Evolutionary conservation across 208 protist species (phyloP).

Genomic region (Trypanosoma grayi): DNA sequence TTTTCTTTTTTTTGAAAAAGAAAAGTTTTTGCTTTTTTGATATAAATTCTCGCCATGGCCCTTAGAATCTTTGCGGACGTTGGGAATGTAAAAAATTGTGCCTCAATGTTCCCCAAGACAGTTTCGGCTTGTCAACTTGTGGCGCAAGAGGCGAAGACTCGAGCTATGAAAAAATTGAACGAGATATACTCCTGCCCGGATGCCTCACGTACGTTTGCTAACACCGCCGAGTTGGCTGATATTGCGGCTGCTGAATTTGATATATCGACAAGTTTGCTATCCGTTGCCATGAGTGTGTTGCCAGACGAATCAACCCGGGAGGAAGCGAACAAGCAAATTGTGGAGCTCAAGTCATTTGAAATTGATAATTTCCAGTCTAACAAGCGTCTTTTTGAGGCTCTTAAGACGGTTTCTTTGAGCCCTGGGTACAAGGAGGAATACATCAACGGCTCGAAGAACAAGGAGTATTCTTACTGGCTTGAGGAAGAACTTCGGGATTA

Average conservation of each 20-base stretch:
- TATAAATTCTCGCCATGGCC: slow-evolving; percentile 19
- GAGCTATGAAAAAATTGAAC: slow-evolving; percentile 44
- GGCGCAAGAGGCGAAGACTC: slow-evolving; percentile 40
- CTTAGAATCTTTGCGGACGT: slow-evolving; percentile 63
- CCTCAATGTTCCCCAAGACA: slow-evolving; percentile 65
- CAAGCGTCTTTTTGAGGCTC: slow-evolving; percentile 53
- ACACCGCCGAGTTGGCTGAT: slow-evolving; percentile 58
- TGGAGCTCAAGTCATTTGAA: slow-evolving; percentile 59
- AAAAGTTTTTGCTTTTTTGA: too few relatives aligned
- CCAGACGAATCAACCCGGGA: slow-evolving; percentile 58
- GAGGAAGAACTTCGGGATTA: slow-evolving; percentile 62
- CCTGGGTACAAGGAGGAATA: slow-evolving; percentile 44
- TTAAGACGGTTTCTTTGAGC: slow-evolving; percentile 38
- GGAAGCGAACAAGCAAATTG: slow-evolving; percentile 54
- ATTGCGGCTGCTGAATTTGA: slow-evolving; percentile 48
- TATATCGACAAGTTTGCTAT: slow-evolving; percentile 60
- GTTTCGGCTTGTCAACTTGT: slow-evolving; percentile 43
- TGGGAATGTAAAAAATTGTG: slow-evolving; percentile 37
- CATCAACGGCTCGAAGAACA: slow-evolving; percentile 22
- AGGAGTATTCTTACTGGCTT: slow-evolving; percentile 74
- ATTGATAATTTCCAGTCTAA: slow-evolving; percentile 76
- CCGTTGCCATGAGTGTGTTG: slow-evolving; percentile 53
- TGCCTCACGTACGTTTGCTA: slow-evolving; percentile 42
- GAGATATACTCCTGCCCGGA: slow-evolving; percentile 36
- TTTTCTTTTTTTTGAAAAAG: not conserved